Percentiles rank a stretch among this genome's conserved stretches.
phyloP scores from a whole-genome alignment of 306 rosid genomes.

The Sesbania bispinosa region DNA sequence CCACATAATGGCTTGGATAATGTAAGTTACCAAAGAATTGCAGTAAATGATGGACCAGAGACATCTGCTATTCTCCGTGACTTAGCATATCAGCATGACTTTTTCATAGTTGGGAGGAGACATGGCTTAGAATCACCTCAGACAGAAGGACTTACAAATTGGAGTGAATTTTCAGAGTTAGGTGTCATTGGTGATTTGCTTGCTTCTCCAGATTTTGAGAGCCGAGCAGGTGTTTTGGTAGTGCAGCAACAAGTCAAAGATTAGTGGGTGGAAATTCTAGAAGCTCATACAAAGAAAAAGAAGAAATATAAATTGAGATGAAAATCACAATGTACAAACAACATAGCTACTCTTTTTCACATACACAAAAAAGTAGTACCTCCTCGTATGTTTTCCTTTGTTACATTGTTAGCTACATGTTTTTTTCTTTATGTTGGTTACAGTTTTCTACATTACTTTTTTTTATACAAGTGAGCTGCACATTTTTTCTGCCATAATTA shows the following conservation, averaged over 20 bases:
- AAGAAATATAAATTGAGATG: neutral
- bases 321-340: neutral
- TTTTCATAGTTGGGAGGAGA: neutral
- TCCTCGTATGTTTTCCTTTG: too few relatives aligned
- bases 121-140: neutral
- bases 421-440: too few relatives aligned
- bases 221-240: neutral
- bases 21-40: neutral
- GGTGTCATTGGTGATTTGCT: constrained; percentile 16
- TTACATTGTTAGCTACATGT: too few relatives aligned
- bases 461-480: too few relatives aligned
- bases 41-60: neutral
- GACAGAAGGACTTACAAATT: neutral
- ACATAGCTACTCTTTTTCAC: too few relatives aligned
- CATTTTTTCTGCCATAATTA: too few relatives aligned
- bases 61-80: neutral
- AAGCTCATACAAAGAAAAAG: neutral
- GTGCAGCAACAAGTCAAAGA: constrained; percentile 1
- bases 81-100: neutral
- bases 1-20: neutral
- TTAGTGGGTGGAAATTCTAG: neutral
- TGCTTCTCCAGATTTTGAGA: constrained; percentile 2
- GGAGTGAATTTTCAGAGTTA: neutral
- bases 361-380: too few relatives aligned
- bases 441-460: too few relatives aligned